Conservation (phyloP, 768 basidiomycete genomes). For the Wakefieldia striispora region DNA sequence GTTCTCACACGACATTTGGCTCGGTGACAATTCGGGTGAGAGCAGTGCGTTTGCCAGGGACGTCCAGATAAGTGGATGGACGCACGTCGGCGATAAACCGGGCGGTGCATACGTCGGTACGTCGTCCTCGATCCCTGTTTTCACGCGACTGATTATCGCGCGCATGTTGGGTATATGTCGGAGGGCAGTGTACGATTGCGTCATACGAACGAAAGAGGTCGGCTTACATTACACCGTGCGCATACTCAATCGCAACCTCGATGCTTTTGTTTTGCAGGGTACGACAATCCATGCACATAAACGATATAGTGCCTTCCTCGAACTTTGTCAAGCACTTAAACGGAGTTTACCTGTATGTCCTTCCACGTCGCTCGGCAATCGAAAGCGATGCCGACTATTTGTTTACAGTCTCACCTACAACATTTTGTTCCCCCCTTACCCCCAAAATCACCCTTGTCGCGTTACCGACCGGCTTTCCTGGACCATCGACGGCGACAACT, state of each 20-base stretch:
- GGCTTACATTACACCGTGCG: not conserved
- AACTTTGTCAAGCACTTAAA: conserved; percentile 48
- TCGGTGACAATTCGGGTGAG: conserved; percentile 57
- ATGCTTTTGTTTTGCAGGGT: conserved; percentile 34
- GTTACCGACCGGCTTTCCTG: conserved; percentile 66
- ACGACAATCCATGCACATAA: conserved; percentile 65
- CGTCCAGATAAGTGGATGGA: conserved; percentile 69
- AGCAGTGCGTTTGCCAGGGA: conserved; percentile 59
- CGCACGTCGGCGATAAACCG: conserved; percentile 62
- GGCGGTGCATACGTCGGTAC: conserved; percentile 67
- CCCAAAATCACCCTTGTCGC: conserved; percentile 65
- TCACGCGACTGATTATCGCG: too few relatives aligned
- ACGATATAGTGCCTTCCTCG: conserved; percentile 64
- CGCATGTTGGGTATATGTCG: too few relatives aligned
- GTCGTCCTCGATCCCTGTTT: conserved; percentile 9
- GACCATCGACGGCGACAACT: conserved; percentile 58
- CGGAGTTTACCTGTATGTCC: conserved; percentile 51
- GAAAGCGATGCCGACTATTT: not conserved
- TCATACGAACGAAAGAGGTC: conserved; percentile 62
- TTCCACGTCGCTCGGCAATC: too few relatives aligned
- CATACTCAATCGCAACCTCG: not conserved
- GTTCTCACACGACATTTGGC: conserved; percentile 68
- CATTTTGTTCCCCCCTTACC: conserved; percentile 58
- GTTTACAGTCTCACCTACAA: conserved; percentile 41
- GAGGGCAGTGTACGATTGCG: conserved; percentile 61